phyloP scores from a whole-genome alignment of 495 filamentous ascomycete genomes.

The Aspergillus cavernicola region DNA sequence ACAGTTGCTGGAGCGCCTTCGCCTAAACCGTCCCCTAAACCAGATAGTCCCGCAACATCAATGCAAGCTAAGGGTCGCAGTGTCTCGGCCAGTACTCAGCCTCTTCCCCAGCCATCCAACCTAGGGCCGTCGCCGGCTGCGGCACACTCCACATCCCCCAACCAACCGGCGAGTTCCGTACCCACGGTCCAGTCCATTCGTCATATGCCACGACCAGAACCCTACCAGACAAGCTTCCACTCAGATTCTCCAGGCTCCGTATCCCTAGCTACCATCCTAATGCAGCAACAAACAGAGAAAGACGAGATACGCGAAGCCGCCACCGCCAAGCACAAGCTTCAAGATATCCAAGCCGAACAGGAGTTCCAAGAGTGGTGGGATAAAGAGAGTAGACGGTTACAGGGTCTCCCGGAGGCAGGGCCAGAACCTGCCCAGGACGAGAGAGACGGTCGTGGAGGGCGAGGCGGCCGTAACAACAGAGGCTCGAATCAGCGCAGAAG shows the following conservation, averaged over 20 bases:
- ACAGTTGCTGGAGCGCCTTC: conserved; percentile 53
- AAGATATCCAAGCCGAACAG: conserved; percentile 95
- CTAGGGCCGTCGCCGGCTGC: conserved; percentile 17
- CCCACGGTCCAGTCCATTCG: conserved; percentile 44
- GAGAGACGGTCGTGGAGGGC: conserved; percentile 15
- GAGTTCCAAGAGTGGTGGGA: conserved; percentile 99
- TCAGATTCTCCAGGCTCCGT: conserved; percentile 56
- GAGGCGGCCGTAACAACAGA: conserved; percentile 26
- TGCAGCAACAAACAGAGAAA: conserved; percentile 81
- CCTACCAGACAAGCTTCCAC: conserved; percentile 32
- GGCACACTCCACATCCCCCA: conserved; percentile 16
- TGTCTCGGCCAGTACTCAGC: conserved; percentile 23
- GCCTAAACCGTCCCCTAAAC: conserved; percentile 30
- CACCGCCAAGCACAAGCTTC: conserved; percentile 73
- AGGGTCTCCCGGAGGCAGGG: conserved; percentile 56
- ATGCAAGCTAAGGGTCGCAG: conserved; percentile 25
- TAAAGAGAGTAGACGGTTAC: conserved; percentile 70
- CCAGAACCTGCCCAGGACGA: conserved; percentile 11
- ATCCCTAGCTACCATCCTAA: conserved; percentile 83
- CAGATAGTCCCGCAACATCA: conserved; percentile 28
- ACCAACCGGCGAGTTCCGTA: conserved; percentile 5
- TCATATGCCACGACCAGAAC: conserved; percentile 41
- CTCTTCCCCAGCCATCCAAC: conserved; percentile 22
- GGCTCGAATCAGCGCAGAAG: conserved; percentile 25
- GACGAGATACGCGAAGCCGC: conserved; percentile 74